phyloP scores from a whole-genome alignment of 2,329 filamentous ascomycete genomes.

The Fusarium secorum region DNA sequence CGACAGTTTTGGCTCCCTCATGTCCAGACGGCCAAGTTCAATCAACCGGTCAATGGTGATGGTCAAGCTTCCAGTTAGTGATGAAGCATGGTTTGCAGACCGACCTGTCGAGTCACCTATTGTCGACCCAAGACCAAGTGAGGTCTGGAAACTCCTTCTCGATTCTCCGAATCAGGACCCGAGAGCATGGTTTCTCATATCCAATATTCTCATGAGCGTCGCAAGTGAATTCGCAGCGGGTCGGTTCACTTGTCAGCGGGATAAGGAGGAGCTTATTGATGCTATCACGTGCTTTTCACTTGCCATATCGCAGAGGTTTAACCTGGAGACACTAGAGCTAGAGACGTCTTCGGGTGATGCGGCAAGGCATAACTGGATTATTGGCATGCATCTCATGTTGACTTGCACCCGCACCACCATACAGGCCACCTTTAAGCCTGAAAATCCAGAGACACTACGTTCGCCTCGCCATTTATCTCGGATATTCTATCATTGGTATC shows the following conservation, averaged over 20 bases:
- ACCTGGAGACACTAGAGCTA: fast-evolving
- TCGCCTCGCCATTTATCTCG: background rate
- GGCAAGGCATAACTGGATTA: background rate
- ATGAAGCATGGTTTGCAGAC: background rate
- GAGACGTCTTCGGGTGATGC: background rate
- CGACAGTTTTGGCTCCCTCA: background rate
- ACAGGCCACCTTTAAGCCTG: background rate
- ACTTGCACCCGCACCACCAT: background rate
- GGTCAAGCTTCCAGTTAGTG: background rate
- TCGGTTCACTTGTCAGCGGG: background rate
- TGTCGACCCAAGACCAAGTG: background rate
- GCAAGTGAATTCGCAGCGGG: background rate
- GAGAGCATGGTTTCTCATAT: background rate
- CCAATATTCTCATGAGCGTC: background rate
- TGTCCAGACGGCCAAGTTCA: background rate
- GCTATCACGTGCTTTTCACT: background rate
- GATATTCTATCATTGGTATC: background rate
- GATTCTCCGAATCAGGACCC: background rate
- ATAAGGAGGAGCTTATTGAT: background rate
- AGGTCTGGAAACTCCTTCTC: background rate
- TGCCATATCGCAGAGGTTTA: background rate
- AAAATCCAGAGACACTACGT: background rate
- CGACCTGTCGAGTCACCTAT: background rate
- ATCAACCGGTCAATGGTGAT: background rate
- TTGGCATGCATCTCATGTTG: background rate